Base-by-base conservation (phyloP, 2,329 filamentous ascomycete genomes). In the Pseudogymnoascus sp. region DNA sequence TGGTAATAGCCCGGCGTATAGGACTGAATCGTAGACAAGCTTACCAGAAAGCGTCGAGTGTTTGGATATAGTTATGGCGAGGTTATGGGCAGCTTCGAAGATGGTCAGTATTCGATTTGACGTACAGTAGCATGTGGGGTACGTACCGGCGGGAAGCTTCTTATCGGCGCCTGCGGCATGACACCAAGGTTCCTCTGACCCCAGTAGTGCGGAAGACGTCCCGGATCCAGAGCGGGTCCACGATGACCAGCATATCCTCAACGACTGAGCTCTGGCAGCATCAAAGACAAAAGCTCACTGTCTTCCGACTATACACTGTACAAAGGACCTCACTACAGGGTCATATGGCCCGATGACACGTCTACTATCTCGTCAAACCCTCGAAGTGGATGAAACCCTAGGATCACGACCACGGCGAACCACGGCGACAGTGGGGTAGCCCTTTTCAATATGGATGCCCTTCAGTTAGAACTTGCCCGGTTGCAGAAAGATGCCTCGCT, bases 401-500 rank as follows among this genome's bases (percentile, higher is more conserved):
- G 39, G 21, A 61, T 58, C 21, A 10, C n/a, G 40, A 61, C 27
- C 27, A 48, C 31, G 42, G 36, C 9, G 60, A 55, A 48, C n/a
- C 13, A 36, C 18, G 15, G 60, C 55, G 55, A 52, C 40, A 63
- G 65, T 61, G 66, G 68, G 67, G 67, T 62, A 62, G 33, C 40
- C 52, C 27, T 63, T 63, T 64, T 55, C 68, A 66, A 63, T 63
- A 73, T 73, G 72, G 71, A 73, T 62, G 64, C 62, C 21, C 66
- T 74, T 45, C 65, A 72, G 61, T 62, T 63, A 29, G 72, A 72
- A 63, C 67, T 73, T 42, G 66, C 66, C 8, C 70, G 70, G 65
- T 63, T 74, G 48, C 68, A 65, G 55, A 68, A 65, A 40, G 69
- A 71, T 66, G 66, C 69, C 45, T 72, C 67, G 60, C 67, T 73